phyloP scores from a whole-genome alignment of 495 filamentous ascomycete genomes.

The Apodospora peruviana region DNA sequence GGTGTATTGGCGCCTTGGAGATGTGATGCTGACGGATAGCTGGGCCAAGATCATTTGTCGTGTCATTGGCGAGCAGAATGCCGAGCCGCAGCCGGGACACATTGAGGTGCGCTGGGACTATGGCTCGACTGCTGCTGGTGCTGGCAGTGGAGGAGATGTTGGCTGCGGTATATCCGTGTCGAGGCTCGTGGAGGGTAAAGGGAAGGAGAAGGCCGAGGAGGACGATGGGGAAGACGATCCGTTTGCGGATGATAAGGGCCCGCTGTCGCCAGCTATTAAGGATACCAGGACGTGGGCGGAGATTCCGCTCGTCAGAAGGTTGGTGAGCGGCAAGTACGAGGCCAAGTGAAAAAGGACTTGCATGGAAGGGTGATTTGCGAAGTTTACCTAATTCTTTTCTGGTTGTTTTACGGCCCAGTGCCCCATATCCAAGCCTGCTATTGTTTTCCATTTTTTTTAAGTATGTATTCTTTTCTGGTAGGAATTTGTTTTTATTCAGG shows the following conservation, averaged over 20 bases:
- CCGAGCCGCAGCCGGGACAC: slow-evolving; percentile 66
- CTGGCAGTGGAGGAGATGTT: slow-evolving; percentile 41
- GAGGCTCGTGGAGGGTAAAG: slow-evolving; percentile 35
- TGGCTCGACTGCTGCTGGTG: slow-evolving; percentile 29
- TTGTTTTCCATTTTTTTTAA: no score
- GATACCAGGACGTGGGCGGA: slow-evolving; percentile 61
- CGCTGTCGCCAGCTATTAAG: slow-evolving; percentile 28
- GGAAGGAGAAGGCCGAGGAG: slow-evolving; percentile 33
- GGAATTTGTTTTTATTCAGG: no score
- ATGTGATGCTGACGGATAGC: slow-evolving; percentile 58
- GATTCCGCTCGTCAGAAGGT: slow-evolving; percentile 63
- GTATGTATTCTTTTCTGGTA: no score
- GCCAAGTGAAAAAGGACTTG: slow-evolving; percentile 28
- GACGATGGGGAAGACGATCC: slow-evolving; percentile 30
- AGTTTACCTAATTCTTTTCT: no score
- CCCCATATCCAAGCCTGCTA: no score
- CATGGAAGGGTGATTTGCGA: no score
- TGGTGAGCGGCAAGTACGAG: slow-evolving; percentile 76
- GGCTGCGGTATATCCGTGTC: slow-evolving; percentile 61
- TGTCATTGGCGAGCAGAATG: slow-evolving; percentile 66
- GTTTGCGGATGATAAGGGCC: slow-evolving; percentile 35
- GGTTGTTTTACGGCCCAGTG: no score
- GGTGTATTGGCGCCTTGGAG: slow-evolving; percentile 84
- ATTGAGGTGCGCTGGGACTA: slow-evolving; percentile 81
- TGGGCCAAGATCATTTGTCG: slow-evolving; percentile 71